A percentile compares a stretch with the other conserved stretches of the same genome.
phyloP scores from a whole-genome alignment of 345 rosid genomes.

The Salix purpurea region DNA sequence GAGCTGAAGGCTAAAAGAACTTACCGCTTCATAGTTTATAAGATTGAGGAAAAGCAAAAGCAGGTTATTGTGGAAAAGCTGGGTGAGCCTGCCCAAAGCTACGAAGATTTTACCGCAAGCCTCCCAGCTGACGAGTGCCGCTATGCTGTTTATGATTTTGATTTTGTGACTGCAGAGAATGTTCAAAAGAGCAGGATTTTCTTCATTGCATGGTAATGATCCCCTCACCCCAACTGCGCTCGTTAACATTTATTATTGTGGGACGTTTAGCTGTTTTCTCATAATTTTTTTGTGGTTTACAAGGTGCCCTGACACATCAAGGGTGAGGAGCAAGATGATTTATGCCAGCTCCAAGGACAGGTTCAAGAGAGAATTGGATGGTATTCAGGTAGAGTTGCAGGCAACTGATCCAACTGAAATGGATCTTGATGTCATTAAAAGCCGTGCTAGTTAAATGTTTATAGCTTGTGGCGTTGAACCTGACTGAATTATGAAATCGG shows the following conservation, averaged over 20 bases:
- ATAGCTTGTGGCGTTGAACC: slow-evolving; percentile 22
- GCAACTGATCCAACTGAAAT: slow-evolving; percentile 41
- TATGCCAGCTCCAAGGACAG: slow-evolving; percentile 40
- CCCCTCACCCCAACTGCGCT: too few species aligned
- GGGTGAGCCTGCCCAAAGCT: slow-evolving; percentile 37
- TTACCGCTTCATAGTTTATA: slow-evolving; percentile 29
- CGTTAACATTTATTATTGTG: neutral
- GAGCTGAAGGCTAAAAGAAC: slow-evolving; percentile 38
- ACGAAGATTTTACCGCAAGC: slow-evolving; percentile 30
- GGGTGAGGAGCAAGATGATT: slow-evolving; percentile 40
- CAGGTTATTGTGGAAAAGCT: slow-evolving; percentile 36
- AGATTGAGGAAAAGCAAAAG: slow-evolving; percentile 41
- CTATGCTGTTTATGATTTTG: slow-evolving; percentile 37
- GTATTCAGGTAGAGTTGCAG: slow-evolving; percentile 35
- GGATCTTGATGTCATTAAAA: slow-evolving; percentile 33
- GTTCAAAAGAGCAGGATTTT: slow-evolving; percentile 34
- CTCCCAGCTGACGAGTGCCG: slow-evolving; percentile 37
- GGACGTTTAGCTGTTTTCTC: neutral
- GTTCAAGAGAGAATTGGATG: slow-evolving; percentile 37
- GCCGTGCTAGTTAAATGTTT: slow-evolving; percentile 21
- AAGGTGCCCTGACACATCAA: slow-evolving; percentile 36
- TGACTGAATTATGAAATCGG: slow-evolving; percentile 15
- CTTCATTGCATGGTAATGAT: slow-evolving; percentile 35
- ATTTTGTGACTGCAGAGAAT: slow-evolving; percentile 34
- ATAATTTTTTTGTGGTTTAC: neutral